These are phyloP conservation scores for Knufia petricola DNA, from an alignment of 2,329 filamentous ascomycete species.

Conservation along the genomic window DNA sequence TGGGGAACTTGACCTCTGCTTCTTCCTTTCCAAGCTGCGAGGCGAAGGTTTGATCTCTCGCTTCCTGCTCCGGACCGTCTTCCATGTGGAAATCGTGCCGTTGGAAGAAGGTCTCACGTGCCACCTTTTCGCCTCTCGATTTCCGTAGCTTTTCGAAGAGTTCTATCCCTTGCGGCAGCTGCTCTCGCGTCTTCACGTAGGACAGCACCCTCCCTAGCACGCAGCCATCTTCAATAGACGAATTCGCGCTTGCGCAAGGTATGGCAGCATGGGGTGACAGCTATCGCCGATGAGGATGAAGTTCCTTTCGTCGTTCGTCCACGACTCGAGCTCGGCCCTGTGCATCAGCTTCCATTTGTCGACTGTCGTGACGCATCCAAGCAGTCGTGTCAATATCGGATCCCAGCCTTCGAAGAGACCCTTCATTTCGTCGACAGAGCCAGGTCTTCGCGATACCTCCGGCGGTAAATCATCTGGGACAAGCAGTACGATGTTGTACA, in stretches of 20 bases:
- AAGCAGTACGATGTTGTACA: slow-evolving; percentile 41
- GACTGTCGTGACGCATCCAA: slow-evolving; percentile 20
- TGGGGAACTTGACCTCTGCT: slow-evolving; percentile 49
- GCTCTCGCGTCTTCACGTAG: slow-evolving; percentile 23
- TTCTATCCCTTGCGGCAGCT: slow-evolving; percentile 27
- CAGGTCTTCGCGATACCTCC: slow-evolving; percentile 20
- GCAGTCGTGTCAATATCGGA: slow-evolving; percentile 24
- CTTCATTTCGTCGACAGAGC: slow-evolving; percentile 25
- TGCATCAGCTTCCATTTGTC: slow-evolving; percentile 22
- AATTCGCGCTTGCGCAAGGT: slow-evolving; percentile 26
- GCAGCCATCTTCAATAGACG: slow-evolving; percentile 27
- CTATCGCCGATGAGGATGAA: slow-evolving; percentile 34
- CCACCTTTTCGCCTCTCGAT: slow-evolving; percentile 31
- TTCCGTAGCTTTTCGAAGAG: slow-evolving; percentile 32
- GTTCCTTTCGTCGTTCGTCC: slow-evolving; percentile 13
- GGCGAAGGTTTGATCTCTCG: slow-evolving; percentile 41
- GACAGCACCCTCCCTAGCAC: slow-evolving; percentile 25
- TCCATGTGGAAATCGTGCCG: slow-evolving; percentile 30
- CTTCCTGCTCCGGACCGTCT: slow-evolving; percentile 32
- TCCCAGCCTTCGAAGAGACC: slow-evolving; percentile 28
- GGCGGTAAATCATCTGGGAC: slow-evolving; percentile 37
- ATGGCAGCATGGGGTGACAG: slow-evolving; percentile 38
- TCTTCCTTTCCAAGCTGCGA: slow-evolving; percentile 41
- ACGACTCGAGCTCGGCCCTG: slow-evolving; percentile 14
- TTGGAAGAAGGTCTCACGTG: slow-evolving; percentile 27